Conservation (phyloP, 2,329 filamentous ascomycete genomes). For the Penicillium fuscoglaucum region DNA sequence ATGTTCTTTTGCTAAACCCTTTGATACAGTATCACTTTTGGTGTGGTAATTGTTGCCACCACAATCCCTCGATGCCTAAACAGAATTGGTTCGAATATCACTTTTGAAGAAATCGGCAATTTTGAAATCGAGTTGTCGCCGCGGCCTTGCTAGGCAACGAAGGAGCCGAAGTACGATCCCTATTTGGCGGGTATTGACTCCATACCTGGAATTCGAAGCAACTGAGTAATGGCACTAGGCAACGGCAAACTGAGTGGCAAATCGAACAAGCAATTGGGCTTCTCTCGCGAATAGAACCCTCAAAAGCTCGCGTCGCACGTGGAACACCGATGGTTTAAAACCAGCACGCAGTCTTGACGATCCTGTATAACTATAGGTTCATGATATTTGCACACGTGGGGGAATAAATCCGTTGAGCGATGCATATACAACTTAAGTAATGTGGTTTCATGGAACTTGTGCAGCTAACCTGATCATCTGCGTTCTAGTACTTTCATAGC, state of each 20-base stretch:
- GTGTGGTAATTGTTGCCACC: background rate
- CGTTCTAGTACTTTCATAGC: background rate
- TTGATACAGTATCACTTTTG: background rate
- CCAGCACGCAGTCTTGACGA: rapidly evolving
- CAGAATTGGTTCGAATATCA: no score
- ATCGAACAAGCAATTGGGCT: background rate
- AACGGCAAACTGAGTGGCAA: background rate
- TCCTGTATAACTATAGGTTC: background rate
- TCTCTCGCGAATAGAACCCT: background rate
- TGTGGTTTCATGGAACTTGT: no score
- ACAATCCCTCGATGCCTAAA: background rate
- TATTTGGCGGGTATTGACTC: background rate
- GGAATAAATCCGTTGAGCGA: background rate
- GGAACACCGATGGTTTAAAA: no score
- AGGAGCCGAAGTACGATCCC: background rate
- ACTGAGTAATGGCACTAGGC: background rate
- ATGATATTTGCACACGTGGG: background rate
- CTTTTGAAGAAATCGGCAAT: no score
- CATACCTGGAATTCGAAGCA: no score
- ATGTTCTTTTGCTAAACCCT: background rate
- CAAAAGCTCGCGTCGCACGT: rapidly evolving
- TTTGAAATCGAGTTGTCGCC: background rate
- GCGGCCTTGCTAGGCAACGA: background rate
- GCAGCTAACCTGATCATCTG: background rate
- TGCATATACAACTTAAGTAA: no score